Evolutionary conservation across 306 rosid species (phyloP).

Genomic region (Vicia sativa): DNA sequence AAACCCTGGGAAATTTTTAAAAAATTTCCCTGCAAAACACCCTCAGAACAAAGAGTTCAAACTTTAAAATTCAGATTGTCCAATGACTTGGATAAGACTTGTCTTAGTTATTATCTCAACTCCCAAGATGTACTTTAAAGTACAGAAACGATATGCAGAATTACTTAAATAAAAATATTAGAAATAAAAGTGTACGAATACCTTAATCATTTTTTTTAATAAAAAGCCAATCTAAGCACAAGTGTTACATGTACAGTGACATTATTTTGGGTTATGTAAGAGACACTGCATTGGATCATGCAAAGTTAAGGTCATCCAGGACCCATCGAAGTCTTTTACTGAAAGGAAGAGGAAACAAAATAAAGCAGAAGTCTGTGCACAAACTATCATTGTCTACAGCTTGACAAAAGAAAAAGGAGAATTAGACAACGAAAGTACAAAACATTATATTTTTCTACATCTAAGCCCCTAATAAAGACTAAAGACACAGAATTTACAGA

Average conservation of each 20-base stretch:
- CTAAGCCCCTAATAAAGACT: neutral
- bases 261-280: neutral
- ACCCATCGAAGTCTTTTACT: neutral
- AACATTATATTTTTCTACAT: neutral
- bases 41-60: neutral
- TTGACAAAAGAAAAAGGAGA: neutral
- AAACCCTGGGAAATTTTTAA: neutral
- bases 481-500: too few relatives aligned
- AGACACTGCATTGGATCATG: neutral
- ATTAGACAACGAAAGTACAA: neutral
- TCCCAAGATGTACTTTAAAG: neutral
- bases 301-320: neutral
- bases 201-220: too few relatives aligned
- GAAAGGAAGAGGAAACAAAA: neutral
- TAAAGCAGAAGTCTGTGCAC: neutral
- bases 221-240: neutral
- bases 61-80: neutral
- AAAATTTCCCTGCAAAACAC: neutral
- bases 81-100: neutral
- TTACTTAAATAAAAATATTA: neutral
- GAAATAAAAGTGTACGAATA: too few relatives aligned
- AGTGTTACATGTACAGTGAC: neutral
- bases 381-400: neutral
- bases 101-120: neutral
- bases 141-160: neutral